phyloP scores from a whole-genome alignment of 176 grass and related monocot genomes.

The Raddia guianensis region DNA sequence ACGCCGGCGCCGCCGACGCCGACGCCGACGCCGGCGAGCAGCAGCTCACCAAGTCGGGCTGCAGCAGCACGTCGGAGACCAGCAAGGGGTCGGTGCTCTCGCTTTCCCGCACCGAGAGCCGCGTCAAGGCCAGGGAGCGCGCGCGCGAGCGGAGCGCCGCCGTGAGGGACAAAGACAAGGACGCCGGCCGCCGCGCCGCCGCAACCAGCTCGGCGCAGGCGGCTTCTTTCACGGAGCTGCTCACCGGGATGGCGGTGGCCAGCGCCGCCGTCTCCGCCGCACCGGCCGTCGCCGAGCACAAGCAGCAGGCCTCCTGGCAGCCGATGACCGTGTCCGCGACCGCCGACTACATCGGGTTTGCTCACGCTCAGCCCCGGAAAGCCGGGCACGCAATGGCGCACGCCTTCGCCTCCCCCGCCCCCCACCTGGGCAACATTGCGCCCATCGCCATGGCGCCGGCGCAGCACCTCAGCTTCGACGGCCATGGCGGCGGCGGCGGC shows the following conservation, averaged over 20 bases:
- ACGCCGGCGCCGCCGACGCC: not conserved
- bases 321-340: slow-evolving; percentile 48
- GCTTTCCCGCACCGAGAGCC: slow-evolving; percentile 73
- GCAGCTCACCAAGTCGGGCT: slow-evolving; percentile 65
- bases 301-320: slow-evolving; percentile 40
- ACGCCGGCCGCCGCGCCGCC: not conserved
- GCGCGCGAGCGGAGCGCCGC: slow-evolving; percentile 57
- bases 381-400: slow-evolving; percentile 26
- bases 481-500: slow-evolving; percentile 7
- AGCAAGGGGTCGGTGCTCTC: slow-evolving; percentile 92
- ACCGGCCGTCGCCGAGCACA: slow-evolving; percentile 30
- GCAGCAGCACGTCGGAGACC: slow-evolving; percentile 86
- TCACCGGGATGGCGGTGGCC: slow-evolving; percentile 61
- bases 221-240: slow-evolving; percentile 76
- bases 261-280: slow-evolving; percentile 1
- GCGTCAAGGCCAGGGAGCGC: slow-evolving; percentile 78
- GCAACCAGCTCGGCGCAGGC: slow-evolving; percentile 29
- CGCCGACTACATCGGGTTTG: slow-evolving; percentile 60
- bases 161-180: slow-evolving; percentile 45
- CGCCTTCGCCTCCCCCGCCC: slow-evolving; percentile 46
- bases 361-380: slow-evolving; percentile 49
- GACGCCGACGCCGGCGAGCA: slow-evolving; percentile 24
- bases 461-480: slow-evolving; percentile 42
- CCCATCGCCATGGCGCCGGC: slow-evolving; percentile 31
- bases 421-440: slow-evolving; percentile 44